Percentiles rank a stretch among this genome's conserved stretches.
Conservation (phyloP, 2,329 filamentous ascomycete species). For the Fusarium sp. region DNA sequence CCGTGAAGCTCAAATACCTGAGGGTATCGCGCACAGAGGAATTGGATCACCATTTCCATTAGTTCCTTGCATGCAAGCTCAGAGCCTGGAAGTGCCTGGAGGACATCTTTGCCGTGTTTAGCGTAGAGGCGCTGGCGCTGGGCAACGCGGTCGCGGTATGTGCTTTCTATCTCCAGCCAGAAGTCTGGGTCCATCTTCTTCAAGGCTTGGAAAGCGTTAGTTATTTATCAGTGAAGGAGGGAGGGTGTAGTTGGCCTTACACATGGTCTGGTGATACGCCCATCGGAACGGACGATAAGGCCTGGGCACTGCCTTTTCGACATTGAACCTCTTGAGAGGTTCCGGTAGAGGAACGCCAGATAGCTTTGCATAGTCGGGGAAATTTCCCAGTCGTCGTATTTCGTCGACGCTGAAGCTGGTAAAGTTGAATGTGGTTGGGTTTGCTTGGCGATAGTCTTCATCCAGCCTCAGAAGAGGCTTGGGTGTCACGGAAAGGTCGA, state of each 20-base stretch:
- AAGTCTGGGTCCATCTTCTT: constrained; percentile 83
- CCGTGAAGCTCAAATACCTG: constrained; percentile 74
- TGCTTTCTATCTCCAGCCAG: constrained; percentile 89
- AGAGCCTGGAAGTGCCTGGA: constrained; percentile 77
- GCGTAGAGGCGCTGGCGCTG: constrained; percentile 75
- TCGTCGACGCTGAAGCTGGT: constrained; percentile 79
- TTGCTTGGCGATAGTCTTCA: constrained; percentile 49
- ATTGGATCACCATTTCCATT: constrained; percentile 88
- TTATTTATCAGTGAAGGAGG: not conserved
- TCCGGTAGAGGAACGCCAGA: constrained; percentile 78
- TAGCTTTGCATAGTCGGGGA: constrained; percentile 81
- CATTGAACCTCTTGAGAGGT: constrained; percentile 73
- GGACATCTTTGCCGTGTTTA: constrained; percentile 71
- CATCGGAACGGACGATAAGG: constrained; percentile 86
- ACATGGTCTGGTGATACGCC: constrained; percentile 92
- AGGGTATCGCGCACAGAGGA: constrained; percentile 81
- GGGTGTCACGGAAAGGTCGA: constrained; percentile 22
- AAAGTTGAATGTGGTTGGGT: constrained; percentile 62
- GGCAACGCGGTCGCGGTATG: constrained; percentile 73
- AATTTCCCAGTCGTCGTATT: constrained; percentile 76
- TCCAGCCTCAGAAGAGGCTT: constrained; percentile 48
- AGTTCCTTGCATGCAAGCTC: constrained; percentile 85
- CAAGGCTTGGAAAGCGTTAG: constrained; percentile 67
- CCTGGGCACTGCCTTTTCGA: constrained; percentile 73
- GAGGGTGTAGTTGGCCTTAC: constrained; percentile 56